Evolutionary conservation across 2,329 filamentous ascomycete species (phyloP).

Genomic region (Lecanosticta acicola): DNA sequence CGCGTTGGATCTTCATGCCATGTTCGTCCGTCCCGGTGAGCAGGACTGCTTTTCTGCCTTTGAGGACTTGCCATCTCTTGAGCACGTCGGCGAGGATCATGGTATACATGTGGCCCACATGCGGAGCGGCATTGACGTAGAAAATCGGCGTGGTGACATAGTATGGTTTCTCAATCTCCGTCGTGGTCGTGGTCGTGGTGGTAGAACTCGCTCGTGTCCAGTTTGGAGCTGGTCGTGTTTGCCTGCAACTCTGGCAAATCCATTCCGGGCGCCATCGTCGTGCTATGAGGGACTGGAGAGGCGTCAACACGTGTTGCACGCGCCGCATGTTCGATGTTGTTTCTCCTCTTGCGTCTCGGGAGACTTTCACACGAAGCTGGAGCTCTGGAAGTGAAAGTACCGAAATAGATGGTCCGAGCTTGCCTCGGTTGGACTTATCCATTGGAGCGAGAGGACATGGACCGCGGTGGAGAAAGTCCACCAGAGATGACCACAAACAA

Average conservation of each 20-base stretch:
- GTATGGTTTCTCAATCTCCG: constrained; percentile 62
- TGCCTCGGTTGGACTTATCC: constrained; percentile 1
- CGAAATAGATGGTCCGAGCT: constrained; percentile 1
- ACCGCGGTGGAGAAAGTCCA: no score
- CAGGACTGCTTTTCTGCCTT: constrained; percentile 65
- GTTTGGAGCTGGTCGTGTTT: constrained; percentile 1
- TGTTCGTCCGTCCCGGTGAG: constrained; percentile 96
- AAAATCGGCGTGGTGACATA: constrained; percentile 97
- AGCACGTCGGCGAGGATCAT: constrained; percentile 87
- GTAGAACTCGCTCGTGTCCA: constrained; percentile 14
- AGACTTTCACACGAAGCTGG: neutral
- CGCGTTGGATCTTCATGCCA: constrained; percentile 93
- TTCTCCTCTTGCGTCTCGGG: neutral
- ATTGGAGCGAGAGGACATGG: no score
- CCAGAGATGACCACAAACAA: no score
- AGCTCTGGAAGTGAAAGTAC: neutral
- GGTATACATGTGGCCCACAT: constrained; percentile 90
- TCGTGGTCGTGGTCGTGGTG: constrained; percentile 12
- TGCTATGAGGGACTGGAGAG: constrained; percentile 30
- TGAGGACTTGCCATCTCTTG: constrained; percentile 82
- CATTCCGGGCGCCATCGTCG: constrained; percentile 35
- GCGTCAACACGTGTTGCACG: constrained; percentile 20
- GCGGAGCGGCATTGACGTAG: constrained; percentile 96
- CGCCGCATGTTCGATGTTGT: constrained; percentile 10
- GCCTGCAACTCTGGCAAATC: constrained; percentile 20